Conservation (phyloP, 2,329 filamentous ascomycete genomes). For the Alternaria sp. region DNA sequence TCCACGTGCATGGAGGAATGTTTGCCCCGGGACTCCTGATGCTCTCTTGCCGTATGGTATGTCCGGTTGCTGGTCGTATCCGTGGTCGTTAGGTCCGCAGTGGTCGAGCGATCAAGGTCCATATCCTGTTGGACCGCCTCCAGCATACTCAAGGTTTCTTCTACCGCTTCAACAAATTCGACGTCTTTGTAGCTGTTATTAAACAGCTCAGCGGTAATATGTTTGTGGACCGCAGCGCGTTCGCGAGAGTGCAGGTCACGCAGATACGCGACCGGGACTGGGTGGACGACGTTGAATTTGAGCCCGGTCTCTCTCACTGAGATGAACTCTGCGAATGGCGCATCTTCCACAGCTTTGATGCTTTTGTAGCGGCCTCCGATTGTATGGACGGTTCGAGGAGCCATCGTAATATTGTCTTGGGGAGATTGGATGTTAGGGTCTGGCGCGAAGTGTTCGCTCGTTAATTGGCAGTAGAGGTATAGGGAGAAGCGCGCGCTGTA, state of each 20-base stretch:
- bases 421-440: too few species aligned
- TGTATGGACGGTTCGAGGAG: background rate
- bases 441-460: too few species aligned
- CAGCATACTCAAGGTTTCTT: background rate
- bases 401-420: background rate
- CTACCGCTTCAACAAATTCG: background rate
- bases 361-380: background rate
- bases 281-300: background rate
- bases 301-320: background rate
- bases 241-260: background rate
- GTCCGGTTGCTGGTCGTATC: background rate
- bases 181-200: background rate
- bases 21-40: background rate
- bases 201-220: fast-evolving
- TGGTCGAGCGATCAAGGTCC: background rate
- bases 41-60: background rate
- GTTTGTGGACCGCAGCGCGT: background rate
- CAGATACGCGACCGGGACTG: background rate
- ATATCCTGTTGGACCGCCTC: background rate
- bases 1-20: background rate
- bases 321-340: background rate
- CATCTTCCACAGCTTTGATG: background rate
- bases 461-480: background rate
- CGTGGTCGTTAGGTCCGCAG: background rate
- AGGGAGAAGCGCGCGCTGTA: background rate